Base-by-base conservation (phyloP, 495 filamentous ascomycete species). In the Aspergillus nidulans region DNA sequence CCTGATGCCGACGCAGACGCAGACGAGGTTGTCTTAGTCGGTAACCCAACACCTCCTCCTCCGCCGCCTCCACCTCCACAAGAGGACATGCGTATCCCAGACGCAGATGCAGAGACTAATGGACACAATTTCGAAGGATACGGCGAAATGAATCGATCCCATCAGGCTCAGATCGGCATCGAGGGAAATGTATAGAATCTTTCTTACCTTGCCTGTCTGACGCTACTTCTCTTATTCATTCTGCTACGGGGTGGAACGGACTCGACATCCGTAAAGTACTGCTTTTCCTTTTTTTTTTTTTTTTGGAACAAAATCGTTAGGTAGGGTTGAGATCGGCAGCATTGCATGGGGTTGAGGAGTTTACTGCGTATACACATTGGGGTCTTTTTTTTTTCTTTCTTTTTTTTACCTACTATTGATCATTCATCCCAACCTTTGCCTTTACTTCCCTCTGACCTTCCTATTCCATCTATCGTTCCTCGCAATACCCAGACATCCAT, bases 31-130 rank as follows among this genome's bases (percentile, higher is more conserved):
- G 51, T 57, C 24, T 58, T 52, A 4, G 40, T 43, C 13, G 60
- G 56, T n/a, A 49, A 58, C n/a, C 56, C 54, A 40, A 50, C 49
- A 10, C 46, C 60, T 13, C 58, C 64, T 5, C 60, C 67, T 5
- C 62, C 65, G 5, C 57, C 64, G 2, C 63, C 65, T 26, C 65
- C 63, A 5, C 60, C 63, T 12, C 64, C 62, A 5, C 56, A 43
- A 44, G 43, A 49, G 16, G 42, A 51, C 32, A 32, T 16, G 8
- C 45, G 47, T 32, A 30, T 49, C 8, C 30, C 59, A 0, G 50
- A 53, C 23, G 40, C 56, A 10, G 47, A 38, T 18, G 32, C 47
- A 25, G 32, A 49, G 20, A 24, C 47, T 10, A 24, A 39, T 10
- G 30, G 30, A n/a, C 30, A 49, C 47, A 38, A 53, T 19, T 49